Conservation (phyloP, 1,284 basidiomycete species). For the Ustilago crameri region DNA sequence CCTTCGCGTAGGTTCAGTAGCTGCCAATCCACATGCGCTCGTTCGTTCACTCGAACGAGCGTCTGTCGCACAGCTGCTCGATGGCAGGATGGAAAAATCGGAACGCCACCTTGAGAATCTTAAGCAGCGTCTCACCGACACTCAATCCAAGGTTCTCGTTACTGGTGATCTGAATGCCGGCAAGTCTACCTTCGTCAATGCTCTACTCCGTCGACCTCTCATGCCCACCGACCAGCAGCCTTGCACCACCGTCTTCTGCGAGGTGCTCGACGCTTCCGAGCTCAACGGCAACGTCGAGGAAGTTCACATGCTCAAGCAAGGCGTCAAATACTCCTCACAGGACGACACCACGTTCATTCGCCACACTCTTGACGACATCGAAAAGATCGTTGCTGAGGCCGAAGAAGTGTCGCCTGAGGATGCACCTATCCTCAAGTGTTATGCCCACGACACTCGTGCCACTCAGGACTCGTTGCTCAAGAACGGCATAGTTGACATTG, state of each 20-base stretch:
- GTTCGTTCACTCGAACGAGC: conserved; percentile 91
- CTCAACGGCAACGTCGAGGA: conserved; percentile 81
- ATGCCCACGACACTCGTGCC: conserved; percentile 55
- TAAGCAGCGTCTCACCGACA: conserved; percentile 86
- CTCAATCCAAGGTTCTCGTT: conserved; percentile 93
- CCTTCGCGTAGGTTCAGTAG: conserved; percentile 80
- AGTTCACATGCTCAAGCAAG: conserved; percentile 75
- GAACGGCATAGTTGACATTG: conserved; percentile 96
- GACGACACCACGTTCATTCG: conserved; percentile 83
- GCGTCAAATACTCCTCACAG: conserved; percentile 76
- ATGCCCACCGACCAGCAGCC: conserved; percentile 99
- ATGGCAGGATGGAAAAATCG: conserved; percentile 83
- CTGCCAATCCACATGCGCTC: conserved; percentile 77
- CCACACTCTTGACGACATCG: conserved; percentile 78
- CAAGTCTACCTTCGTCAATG: conserved; percentile 98
- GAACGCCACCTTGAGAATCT: conserved; percentile 86
- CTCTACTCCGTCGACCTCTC: conserved; percentile 78
- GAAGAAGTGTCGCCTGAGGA: conserved; percentile 76
- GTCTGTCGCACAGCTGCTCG: conserved; percentile 90
- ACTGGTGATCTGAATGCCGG: conserved; percentile 99
- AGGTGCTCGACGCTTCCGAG: conserved; percentile 91
- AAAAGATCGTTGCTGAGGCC: conserved; percentile 78
- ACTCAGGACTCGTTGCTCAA: conserved; percentile 70
- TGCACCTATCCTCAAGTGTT: conserved; percentile 69
- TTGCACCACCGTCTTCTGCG: conserved; percentile 95